Base-by-base conservation (phyloP, 768 basidiomycete species). In the Leccinum rimulosum region DNA sequence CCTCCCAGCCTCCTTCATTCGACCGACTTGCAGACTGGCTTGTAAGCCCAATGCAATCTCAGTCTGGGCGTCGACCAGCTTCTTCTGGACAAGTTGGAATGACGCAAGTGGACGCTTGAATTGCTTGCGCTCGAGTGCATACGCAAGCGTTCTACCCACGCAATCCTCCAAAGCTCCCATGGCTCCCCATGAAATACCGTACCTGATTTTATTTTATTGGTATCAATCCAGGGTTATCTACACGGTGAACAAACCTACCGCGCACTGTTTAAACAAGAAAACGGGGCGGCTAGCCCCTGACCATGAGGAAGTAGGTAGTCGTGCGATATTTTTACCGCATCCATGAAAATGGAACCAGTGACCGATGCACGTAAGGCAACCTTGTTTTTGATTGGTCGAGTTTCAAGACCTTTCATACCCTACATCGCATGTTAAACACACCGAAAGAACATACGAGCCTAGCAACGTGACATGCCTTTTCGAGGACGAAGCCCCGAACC, bases 51-150 rank as follows among this genome's bases (percentile, higher is more conserved):
- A 78, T 1, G 88, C 84, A 9, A 86, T 83, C 68, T 97, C 93
- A 2, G 88, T 91, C 63, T 94, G 89, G 12, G 96, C 95, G 64
- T 98, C 95, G 3, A 89, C 94, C 15, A 98, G 82, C 75, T 98
- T 98, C 84, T 96, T 96, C 73, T 98, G 95, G 17, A 98, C 82
- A n/a, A 98, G 86, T 74, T 98, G 96, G 85, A 96, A 98, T 6
- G 90, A 89, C 2, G 93, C 95, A 3, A 98, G 79, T 0, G 95
- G 94, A 38, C 89, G 85, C 25, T 84, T 80, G 77, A 98, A 98
- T 74, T 98, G 96, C 50, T 87, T 83, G 15, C 95, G 83, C 69
- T 97, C 92, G 35, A 97, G 82, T 10, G 93, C 90, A 70, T 98
- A 98, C 11, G 80, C 80, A 22, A 91, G 84, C 1, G 95, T 84